phyloP scores from a whole-genome alignment of 129 eudicot species.

The Flaveria linearis region DNA sequence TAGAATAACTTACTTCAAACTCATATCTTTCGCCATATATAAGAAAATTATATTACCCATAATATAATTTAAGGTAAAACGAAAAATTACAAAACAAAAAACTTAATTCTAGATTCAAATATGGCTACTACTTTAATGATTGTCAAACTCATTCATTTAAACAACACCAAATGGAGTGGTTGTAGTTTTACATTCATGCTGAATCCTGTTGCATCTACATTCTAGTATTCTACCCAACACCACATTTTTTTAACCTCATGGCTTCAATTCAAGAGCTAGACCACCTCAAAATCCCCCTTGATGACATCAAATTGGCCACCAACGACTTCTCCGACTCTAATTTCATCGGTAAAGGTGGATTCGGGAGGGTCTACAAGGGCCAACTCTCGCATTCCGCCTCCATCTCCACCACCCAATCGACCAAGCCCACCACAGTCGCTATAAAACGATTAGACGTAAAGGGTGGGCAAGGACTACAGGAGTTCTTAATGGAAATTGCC shows the following conservation, averaged over 20 bases:
- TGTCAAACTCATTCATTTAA: neutral
- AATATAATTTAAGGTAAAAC: neutral
- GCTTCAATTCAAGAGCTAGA: slow-evolving; percentile 17
- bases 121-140: neutral
- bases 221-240: neutral
- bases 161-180: neutral
- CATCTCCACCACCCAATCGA: neutral
- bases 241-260: slow-evolving; percentile 6
- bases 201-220: neutral
- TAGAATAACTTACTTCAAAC: neutral
- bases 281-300: slow-evolving; percentile 28
- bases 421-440: slow-evolving; percentile 1
- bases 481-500: slow-evolving; percentile 27
- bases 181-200: neutral
- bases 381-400: slow-evolving; percentile 3
- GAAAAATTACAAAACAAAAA: neutral
- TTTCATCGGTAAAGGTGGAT: slow-evolving; percentile 26
- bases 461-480: slow-evolving; percentile 13
- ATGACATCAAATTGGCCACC: slow-evolving; percentile 29
- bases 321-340: slow-evolving; percentile 15
- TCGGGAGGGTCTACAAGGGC: slow-evolving; percentile 34
- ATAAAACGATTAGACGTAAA: slow-evolving; percentile 24
- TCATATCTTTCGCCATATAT: neutral
- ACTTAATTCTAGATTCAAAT: neutral
- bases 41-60: neutral